These are phyloP conservation scores for Colletotrichum zoysiae DNA, from an alignment of 2,329 filamentous ascomycete genomes.

Conservation along the genomic window DNA sequence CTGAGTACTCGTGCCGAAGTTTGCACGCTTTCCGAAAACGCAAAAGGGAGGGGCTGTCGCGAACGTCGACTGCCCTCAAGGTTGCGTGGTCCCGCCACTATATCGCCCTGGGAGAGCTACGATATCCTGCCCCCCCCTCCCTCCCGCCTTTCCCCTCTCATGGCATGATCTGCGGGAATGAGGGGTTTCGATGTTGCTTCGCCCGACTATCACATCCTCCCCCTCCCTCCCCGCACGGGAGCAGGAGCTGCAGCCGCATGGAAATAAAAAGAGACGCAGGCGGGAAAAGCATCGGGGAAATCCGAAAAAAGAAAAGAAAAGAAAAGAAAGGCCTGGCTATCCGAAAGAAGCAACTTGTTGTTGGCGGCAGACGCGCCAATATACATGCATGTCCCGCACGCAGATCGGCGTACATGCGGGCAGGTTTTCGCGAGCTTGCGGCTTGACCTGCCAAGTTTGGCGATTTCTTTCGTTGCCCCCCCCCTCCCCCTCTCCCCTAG, in stretches of 20 bases:
- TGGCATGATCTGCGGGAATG: neutral
- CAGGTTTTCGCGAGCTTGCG: neutral
- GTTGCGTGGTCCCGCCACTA: neutral
- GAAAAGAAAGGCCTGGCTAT: neutral
- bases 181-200: neutral
- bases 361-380: neutral
- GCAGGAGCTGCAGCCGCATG: neutral
- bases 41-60: neutral
- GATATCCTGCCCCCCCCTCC: neutral
- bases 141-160: neutral
- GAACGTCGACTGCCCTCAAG: neutral
- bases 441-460: neutral
- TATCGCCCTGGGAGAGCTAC: neutral
- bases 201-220: neutral
- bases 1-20: neutral
- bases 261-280: neutral
- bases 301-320: neutral
- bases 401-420: neutral
- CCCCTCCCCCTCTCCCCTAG: no score
- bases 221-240: neutral
- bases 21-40: neutral
- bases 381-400: neutral
- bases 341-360: neutral
- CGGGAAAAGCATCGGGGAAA: neutral
- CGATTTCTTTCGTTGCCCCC: neutral